Base-by-base conservation (phyloP, 305 asterid species). In the Stenogyne calaminthoides region DNA sequence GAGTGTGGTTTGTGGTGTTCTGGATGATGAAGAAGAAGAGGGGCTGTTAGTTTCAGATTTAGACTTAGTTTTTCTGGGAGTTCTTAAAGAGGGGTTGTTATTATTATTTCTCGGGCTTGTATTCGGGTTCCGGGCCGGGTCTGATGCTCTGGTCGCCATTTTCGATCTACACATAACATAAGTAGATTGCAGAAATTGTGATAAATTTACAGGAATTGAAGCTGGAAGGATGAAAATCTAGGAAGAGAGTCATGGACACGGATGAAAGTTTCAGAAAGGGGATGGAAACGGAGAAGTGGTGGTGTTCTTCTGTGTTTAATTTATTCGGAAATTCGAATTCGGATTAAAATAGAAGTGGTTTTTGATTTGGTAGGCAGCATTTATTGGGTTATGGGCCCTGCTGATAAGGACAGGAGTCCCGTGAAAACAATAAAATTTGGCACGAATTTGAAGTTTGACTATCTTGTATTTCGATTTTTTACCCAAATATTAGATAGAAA, bases 101-200 rank as follows among this genome's bases (percentile, higher is more conserved):
- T 19, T 44, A 58, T 52, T 44, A 58, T 52, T 19, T 12, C 68
- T 47, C 2, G 59, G 62, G 51, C 71, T 27, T 14, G 66, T 58
- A 52, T 51, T 77, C 4, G 81, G 79, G 42, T 16, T 73, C 42
- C 69, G 69, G 5, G 37, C 65, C 0, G 91, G 89, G 7, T 79
- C 36, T 6, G 87, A 79, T 14, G 91, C 87, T 73, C 77, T 39
- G n/a, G 49, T 81, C 66, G 88, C 88, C 94, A 84, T 88, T 86
- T 86, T 86, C 37, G 86, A 58, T 78, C 74, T 86, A 80, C 94
- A 88, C 94, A 88, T 88, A 69, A 63, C 84, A 71, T 73, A 47
- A 22, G 15, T 14, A 6, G 65, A 46, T 27, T 42, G 20, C 25
- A 9, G 14, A 67, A 73, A 64, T 8, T 54, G 6, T 9, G 42